Percentiles rank a stretch among this genome's conserved stretches.
phyloP scores from a whole-genome alignment of 768 basidiomycete genomes.

The Sarcomyxa edulis region DNA sequence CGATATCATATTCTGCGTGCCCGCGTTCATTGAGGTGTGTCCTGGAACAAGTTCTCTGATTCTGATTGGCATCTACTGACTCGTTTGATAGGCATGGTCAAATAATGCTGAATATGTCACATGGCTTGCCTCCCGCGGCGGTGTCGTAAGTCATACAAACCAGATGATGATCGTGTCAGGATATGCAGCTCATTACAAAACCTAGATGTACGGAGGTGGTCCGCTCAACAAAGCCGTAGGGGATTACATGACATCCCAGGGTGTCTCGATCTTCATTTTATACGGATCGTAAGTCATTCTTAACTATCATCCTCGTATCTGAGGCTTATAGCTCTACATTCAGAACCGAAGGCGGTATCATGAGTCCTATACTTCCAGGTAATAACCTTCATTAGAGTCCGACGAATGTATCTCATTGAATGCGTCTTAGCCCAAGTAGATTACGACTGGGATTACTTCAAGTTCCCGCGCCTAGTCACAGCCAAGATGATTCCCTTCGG shows the following conservation, averaged over 20 bases:
- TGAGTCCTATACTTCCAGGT: constrained; percentile 2
- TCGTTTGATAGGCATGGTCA: background rate
- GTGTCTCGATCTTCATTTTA: constrained; percentile 3
- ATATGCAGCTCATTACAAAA: background rate
- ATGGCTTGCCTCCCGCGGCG: background rate
- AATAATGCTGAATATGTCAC: background rate
- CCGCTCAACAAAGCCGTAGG: constrained; percentile 8
- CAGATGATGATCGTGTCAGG: background rate
- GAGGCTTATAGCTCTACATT: background rate
- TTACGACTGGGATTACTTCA: constrained; percentile 9
- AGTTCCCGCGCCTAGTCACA: background rate
- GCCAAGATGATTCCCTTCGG: background rate
- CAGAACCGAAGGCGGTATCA: constrained; percentile 7
- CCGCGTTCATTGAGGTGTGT: constrained; percentile 19
- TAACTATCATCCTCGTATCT: background rate
- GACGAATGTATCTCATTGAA: no score
- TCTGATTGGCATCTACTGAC: background rate
- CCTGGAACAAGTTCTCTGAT: background rate
- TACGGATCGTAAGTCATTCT: constrained; percentile 7
- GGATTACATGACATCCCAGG: constrained; percentile 1
- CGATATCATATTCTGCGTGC: constrained; percentile 15
- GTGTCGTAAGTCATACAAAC: background rate
- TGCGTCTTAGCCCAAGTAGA: no score
- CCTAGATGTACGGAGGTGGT: constrained; percentile 7
- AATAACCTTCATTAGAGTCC: no score